Evolutionary conservation across 805 yeast species (phyloP).

Genomic region (Saturnispora halmiae): DNA sequence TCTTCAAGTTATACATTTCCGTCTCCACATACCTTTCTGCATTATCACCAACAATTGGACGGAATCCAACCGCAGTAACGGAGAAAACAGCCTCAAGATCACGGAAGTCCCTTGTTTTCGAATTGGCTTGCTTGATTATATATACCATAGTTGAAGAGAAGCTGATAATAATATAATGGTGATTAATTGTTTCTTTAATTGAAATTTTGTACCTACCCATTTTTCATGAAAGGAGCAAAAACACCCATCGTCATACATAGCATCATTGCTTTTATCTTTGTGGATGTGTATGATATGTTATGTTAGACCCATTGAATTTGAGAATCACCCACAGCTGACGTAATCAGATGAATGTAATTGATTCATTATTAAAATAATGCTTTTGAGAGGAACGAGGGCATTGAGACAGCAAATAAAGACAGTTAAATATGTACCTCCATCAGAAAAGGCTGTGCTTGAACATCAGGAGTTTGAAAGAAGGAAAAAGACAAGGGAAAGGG

Average conservation of each 20-base stretch:
- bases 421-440: slow-evolving; percentile 12
- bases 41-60: background rate
- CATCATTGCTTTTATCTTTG: no score
- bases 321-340: background rate
- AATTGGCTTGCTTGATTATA: slow-evolving; percentile 1
- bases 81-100: background rate
- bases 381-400: slow-evolving; percentile 1
- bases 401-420: slow-evolving; percentile 2
- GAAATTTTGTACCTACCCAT: no score
- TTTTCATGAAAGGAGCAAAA: no score
- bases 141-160: background rate
- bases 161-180: no score
- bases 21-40: background rate
- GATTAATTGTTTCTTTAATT: no score
- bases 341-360: background rate
- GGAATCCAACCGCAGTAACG: background rate
- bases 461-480: slow-evolving; percentile 9
- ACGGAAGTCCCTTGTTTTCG: background rate
- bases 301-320: background rate
- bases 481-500: slow-evolving; percentile 13
- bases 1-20: background rate
- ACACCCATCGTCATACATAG: no score
- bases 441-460: slow-evolving; percentile 9
- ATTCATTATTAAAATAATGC: background rate
- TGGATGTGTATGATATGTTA: background rate